Evolutionary conservation across 345 rosid genomes (phyloP).

Genomic region (Gossypium australe): DNA sequence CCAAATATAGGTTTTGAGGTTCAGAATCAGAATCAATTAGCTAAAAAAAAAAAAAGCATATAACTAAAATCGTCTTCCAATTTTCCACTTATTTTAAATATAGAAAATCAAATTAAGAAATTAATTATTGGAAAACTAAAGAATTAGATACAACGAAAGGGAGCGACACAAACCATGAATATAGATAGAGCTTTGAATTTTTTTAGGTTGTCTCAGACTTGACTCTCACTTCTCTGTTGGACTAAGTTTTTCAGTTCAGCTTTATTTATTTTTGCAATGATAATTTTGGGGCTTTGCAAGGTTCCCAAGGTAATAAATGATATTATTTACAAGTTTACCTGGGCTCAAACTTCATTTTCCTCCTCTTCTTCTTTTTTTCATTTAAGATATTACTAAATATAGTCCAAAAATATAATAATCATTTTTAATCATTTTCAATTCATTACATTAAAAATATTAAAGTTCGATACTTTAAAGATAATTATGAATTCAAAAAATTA

Average conservation of each 20-base stretch:
- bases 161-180: not conserved
- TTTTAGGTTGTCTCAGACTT: not conserved
- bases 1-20: slow-evolving; percentile 41
- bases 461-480: fast-evolving
- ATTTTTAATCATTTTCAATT: too few species aligned
- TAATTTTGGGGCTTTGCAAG: not conserved
- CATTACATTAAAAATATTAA: not conserved
- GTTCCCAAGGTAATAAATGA: not conserved
- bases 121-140: not conserved
- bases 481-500: too few species aligned
- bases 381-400: too few species aligned
- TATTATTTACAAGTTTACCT: not conserved
- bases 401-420: too few species aligned
- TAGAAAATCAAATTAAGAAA: not conserved
- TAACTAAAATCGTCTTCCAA: slow-evolving; percentile 9
- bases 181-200: not conserved
- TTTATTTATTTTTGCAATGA: not conserved
- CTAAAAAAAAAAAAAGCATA: not conserved
- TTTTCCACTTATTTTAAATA: not conserved
- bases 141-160: not conserved
- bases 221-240: not conserved
- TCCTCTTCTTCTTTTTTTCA: not conserved
- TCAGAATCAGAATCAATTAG: slow-evolving; percentile 6
- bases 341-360: too few species aligned
- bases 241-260: not conserved